Evolutionary conservation across 31 red algal genomes (phyloP).

Genomic region (Odonthalia washingtoniensis): DNA sequence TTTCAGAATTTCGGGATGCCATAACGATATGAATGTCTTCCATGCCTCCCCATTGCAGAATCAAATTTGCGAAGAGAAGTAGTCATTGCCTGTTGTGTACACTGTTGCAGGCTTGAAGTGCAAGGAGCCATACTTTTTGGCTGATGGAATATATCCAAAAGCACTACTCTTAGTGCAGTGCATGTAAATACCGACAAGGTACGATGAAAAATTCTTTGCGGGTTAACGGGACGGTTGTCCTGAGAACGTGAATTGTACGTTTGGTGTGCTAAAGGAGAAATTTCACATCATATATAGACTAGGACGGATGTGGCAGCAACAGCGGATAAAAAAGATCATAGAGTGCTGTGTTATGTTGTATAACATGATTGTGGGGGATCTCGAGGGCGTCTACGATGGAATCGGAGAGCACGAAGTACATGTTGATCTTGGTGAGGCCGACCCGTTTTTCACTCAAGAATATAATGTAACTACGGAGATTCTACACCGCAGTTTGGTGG

Average conservation of each 20-base stretch:
- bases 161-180: background rate
- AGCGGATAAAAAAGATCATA: background rate
- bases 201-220: background rate
- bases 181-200: background rate
- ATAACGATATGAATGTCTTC: slow-evolving; percentile 43
- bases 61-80: background rate
- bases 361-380: background rate
- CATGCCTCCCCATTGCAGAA: background rate
- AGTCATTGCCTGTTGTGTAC: background rate
- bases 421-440: too few relatives aligned
- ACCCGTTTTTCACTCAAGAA: too few relatives aligned
- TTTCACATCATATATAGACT: background rate
- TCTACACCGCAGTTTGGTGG: too few relatives aligned
- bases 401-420: too few relatives aligned
- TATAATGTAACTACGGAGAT: too few relatives aligned
- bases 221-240: background rate
- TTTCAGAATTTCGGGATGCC: slow-evolving; percentile 4
- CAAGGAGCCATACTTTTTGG: slow-evolving; percentile 2
- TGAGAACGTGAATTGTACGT: background rate
- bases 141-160: slow-evolving; percentile 9
- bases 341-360: background rate
- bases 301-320: background rate
- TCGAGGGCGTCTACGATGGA: too few relatives aligned
- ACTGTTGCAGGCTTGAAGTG: background rate
- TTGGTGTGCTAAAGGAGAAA: background rate